Conservation (phyloP, 2,329 filamentous ascomycete genomes). For the Neoarthrinium moseri region DNA sequence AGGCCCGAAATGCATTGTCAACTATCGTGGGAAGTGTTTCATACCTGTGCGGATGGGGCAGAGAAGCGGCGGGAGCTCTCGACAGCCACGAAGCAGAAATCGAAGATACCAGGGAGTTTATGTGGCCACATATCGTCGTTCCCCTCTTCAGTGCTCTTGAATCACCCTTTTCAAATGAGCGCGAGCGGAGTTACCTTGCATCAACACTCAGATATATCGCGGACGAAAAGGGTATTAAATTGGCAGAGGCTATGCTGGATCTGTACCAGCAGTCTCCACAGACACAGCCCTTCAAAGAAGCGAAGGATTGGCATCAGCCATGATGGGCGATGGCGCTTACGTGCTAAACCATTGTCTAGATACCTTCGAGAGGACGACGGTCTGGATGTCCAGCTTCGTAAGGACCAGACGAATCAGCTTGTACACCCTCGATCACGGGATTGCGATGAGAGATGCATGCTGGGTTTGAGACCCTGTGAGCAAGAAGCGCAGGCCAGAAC, state of each 20-base stretch:
- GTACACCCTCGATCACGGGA: no score
- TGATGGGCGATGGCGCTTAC: no score
- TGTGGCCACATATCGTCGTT: background rate
- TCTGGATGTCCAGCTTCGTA: no score
- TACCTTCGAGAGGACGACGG: no score
- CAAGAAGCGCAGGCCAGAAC: no score
- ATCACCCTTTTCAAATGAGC: background rate
- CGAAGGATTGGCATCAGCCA: no score
- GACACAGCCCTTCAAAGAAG: no score
- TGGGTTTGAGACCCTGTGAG: no score
- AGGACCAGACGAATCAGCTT: no score
- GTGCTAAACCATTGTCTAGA: no score
- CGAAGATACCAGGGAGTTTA: background rate
- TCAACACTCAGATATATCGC: background rate
- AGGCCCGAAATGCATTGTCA: background rate
- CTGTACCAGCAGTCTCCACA: background rate
- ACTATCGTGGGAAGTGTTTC: slow-evolving; percentile 1
- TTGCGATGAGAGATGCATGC: no score
- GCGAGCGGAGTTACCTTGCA: background rate
- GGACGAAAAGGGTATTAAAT: slow-evolving; percentile 2
- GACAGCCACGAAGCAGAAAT: background rate
- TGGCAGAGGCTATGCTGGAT: background rate
- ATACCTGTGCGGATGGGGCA: background rate
- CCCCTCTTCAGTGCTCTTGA: background rate
- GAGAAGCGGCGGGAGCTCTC: no score